These are phyloP conservation scores for Phylloporus scabripes DNA, from an alignment of 768 basidiomycete genomes.

Conservation along the genomic window DNA sequence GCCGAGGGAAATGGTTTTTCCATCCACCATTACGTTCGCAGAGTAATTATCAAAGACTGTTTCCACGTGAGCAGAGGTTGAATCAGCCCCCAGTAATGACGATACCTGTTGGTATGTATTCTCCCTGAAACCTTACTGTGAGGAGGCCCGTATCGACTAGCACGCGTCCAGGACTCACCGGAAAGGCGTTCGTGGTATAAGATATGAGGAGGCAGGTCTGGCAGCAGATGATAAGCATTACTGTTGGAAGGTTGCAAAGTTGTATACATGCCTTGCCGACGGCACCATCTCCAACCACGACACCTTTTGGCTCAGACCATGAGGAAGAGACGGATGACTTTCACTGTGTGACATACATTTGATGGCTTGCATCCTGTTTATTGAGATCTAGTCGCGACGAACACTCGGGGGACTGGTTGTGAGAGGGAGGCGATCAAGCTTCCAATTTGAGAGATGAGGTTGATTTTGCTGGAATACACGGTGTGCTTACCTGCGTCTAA, in stretches of 20 bases:
- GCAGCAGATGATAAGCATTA: slow-evolving; percentile 10
- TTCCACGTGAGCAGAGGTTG: slow-evolving; percentile 9
- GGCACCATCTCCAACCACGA: slow-evolving; percentile 98
- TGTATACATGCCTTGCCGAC: slow-evolving; percentile 79
- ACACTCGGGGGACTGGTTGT: slow-evolving; percentile 9
- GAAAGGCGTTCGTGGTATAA: slow-evolving; percentile 98
- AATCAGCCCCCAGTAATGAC: slow-evolving; percentile 1
- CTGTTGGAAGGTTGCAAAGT: slow-evolving; percentile 2
- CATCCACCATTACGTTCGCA: slow-evolving; percentile 98
- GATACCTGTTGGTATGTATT: slow-evolving; percentile 92
- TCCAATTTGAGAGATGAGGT: slow-evolving; percentile 9
- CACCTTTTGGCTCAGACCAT: slow-evolving; percentile 51
- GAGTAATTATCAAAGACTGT: slow-evolving; percentile 98
- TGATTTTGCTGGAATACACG: background rate
- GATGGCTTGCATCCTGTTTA: slow-evolving; percentile 72
- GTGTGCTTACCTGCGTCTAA: slow-evolving; percentile 4
- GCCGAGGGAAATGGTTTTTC: slow-evolving; percentile 96
- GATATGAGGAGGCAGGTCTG: slow-evolving; percentile 99
- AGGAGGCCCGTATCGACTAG: slow-evolving; percentile 14
- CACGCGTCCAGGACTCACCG: slow-evolving; percentile 47
- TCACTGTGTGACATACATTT: slow-evolving; percentile 58
- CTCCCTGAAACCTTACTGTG: slow-evolving; percentile 54
- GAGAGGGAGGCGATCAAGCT: slow-evolving; percentile 15
- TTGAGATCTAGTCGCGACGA: slow-evolving; percentile 12
- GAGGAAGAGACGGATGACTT: slow-evolving; percentile 27